Base-by-base conservation (phyloP, 2,329 filamentous ascomycete species). In the Exophiala mesophila region DNA sequence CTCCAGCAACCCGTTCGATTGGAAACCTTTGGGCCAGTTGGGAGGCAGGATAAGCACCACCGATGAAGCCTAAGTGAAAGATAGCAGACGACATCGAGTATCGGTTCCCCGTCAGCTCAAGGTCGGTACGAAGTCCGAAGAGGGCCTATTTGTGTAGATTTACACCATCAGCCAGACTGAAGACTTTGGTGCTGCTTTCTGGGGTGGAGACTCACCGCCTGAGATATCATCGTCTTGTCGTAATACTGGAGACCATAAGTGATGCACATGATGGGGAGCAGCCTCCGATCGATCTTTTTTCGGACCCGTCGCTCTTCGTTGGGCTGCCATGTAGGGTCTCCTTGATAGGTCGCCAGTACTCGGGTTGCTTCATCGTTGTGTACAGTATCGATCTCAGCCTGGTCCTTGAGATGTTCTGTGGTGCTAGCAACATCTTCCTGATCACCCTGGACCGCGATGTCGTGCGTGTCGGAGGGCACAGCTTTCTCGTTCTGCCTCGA, bases 41-140 rank as follows among this genome's bases (percentile, higher is more conserved):
- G 0, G 80, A 81, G 74, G 86, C 80, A 2, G 83, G 84, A 49
- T 86, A 88, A 2, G 84, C 66, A 0, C 84, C 84, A 0, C 74
- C 78, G 2, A 88, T 70, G 81, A 85, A 84, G 26, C 84, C 83
- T 52, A 88, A 85, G 66, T 88, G 88, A 67, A 88, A 41, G 32
- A 46, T 41, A 9, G 43, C 47, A 21, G 36, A 52, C 18, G 44
- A 47, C 5, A 39, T 36, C 33, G 57, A 58, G 1, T 72, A 74
- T 7, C 66, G 61, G 32, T 66, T 60, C 13, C 70, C 69, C 0
- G 54, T 55, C 5, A 74, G 58, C 1, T 58, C 57, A 3, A 70
- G 57, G 36, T 72, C 70, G 4, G 55, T 56, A 1, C 62, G 56
- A n/a, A 71, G 50, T 1, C 68, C 67, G 42, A 69, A 70, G 1